These are phyloP conservation scores for Colletotrichum lindemuthianum DNA, from an alignment of 2,329 filamentous ascomycete genomes.

Conservation along the genomic window DNA sequence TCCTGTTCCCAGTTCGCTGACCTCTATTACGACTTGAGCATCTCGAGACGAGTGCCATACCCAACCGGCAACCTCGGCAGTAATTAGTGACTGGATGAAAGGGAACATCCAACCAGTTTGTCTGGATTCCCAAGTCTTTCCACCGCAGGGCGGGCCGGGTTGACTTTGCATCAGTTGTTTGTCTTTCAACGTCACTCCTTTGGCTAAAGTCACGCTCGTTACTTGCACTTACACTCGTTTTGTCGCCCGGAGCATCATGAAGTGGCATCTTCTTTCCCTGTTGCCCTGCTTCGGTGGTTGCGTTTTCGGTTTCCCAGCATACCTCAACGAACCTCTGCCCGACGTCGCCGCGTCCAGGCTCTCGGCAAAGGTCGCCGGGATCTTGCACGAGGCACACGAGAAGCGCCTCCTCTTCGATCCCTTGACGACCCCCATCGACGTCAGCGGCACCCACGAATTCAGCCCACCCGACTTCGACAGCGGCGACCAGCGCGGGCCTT, in stretches of 20 bases:
- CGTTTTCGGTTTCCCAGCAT: constrained; percentile 31
- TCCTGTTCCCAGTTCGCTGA: constrained; percentile 1
- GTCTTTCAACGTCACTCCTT: constrained; percentile 12
- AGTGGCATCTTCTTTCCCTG: constrained; percentile 26
- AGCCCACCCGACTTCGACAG: constrained; percentile 39
- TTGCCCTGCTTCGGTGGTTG: constrained; percentile 23
- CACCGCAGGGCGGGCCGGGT: background rate
- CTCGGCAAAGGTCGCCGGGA: constrained; percentile 19
- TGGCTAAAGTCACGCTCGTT: background rate
- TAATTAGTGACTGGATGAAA: background rate
- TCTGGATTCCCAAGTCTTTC: constrained; percentile 25
- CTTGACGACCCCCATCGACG: constrained; percentile 36
- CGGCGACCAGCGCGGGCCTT: constrained; percentile 42
- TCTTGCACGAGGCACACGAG: constrained; percentile 28
- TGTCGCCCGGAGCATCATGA: constrained; percentile 11
- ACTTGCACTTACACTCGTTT: constrained; percentile 22
- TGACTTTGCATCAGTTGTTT: too few species aligned
- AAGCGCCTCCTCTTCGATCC: constrained; percentile 38
- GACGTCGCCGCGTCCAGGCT: constrained; percentile 21
- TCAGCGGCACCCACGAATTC: constrained; percentile 39
- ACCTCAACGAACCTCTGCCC: constrained; percentile 24
- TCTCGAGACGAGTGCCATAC: background rate
- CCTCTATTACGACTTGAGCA: background rate
- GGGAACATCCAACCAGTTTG: constrained; percentile 14
- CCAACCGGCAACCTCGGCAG: constrained; percentile 11